A percentile compares a stretch with the other conserved stretches of the same genome.
These are phyloP conservation scores for Fusarium dimerum DNA, from an alignment of 2,329 filamentous ascomycete genomes.

Conservation along the genomic window DNA sequence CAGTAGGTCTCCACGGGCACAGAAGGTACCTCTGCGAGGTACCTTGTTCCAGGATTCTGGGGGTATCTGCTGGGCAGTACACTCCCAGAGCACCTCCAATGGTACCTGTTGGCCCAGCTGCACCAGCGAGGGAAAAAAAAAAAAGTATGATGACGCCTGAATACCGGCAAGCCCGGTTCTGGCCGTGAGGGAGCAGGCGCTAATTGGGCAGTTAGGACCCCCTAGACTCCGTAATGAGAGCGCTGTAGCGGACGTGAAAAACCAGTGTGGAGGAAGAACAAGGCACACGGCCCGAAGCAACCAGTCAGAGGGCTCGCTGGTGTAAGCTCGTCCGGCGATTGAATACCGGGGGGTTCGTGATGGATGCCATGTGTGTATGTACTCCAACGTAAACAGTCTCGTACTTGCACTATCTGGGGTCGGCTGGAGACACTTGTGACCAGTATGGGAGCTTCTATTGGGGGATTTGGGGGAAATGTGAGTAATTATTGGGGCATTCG, in stretches of 20 bases:
- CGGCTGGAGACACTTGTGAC: background rate
- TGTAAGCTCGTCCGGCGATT: background rate
- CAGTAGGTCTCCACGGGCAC: too few relatives aligned
- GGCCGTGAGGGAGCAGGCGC: constrained; percentile 16
- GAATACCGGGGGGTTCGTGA: background rate
- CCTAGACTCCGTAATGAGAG: constrained; percentile 5
- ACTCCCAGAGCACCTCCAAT: too few relatives aligned
- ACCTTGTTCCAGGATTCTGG: constrained; percentile 3
- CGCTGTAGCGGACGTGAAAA: constrained; percentile 20
- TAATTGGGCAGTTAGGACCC: constrained; percentile 21
- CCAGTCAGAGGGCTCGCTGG: constrained; percentile 17
- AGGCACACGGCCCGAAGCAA: constrained; percentile 18
- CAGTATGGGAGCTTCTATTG: constrained; percentile 10
- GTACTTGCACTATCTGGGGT: background rate
- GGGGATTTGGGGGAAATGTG: constrained; percentile 16
- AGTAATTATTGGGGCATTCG: constrained; percentile 17
- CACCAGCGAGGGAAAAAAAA: background rate
- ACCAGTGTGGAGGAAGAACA: constrained; percentile 15
- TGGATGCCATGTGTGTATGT: background rate
- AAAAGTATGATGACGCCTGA: constrained; percentile 31
- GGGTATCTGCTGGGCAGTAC: too few relatives aligned
- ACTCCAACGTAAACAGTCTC: background rate
- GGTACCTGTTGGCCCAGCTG: background rate
- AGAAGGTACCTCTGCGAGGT: background rate
- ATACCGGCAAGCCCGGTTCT: constrained; percentile 31